Base-by-base conservation (phyloP, 2,329 filamentous ascomycete genomes). In the Alternaria atra region DNA sequence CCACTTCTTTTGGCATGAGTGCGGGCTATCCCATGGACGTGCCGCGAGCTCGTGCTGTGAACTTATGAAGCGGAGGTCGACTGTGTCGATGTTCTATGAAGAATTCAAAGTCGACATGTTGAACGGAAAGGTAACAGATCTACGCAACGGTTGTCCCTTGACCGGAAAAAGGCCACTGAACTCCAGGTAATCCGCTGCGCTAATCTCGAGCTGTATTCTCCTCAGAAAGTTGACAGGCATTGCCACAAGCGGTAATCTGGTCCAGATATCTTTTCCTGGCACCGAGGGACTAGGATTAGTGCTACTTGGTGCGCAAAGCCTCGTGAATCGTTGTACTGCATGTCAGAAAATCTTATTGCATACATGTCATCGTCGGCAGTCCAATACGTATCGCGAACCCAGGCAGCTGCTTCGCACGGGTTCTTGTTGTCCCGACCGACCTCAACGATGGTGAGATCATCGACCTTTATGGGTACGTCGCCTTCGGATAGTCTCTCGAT, bases 31-130 rank as follows among this genome's bases (percentile, higher is more conserved):
- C 66, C 66, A 70, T 4, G 66, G 66, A 40, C 66, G 67, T 3
- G 42, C 10, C 1, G 66, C 66, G 10, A 53, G 30, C 8, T 12
- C 32, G 43, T 70, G 68, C 9, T 67, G 62, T 2, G 64, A 58
- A 17, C 64, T 61, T n/a, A 70, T 61, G 59, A 70, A 70, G 25
- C 64, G 60, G n/a, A 70, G 60, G 10, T 70, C 66, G 9, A 70
- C 53, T 1, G 48, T 42, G 20, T 50, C 37, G 9, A 69, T 55
- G 8, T 52, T 43, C 0, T n/a, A 2, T 2, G 63, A 60, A 1
- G 6, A 25, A 12, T 23, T 40, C 3, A 65, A 32, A 1, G 20
- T 20, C 2, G 13, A 20, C 2, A 63, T 9, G 4, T n/a, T 17
- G 9, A 59, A 32, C 2, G 15, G 9, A 13, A 12, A 12, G 15